These are phyloP conservation scores for Raddia distichophylla DNA, from an alignment of 176 grass and related monocot species.

Conservation along the genomic window DNA sequence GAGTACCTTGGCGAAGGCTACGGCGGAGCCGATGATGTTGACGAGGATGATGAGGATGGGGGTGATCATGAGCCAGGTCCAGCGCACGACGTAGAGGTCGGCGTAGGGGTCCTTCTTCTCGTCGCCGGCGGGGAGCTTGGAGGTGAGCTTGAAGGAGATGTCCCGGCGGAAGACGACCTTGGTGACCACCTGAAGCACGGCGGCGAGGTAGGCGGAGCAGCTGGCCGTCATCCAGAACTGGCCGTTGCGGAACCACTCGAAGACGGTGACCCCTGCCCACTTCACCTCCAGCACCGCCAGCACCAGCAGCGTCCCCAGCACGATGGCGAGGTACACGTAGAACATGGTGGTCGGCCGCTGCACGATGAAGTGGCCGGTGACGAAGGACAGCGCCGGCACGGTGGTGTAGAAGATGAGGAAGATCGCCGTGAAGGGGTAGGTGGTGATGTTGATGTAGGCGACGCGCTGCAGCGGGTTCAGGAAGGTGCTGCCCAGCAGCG, in stretches of 20 bases:
- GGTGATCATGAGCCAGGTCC: constrained; percentile 72
- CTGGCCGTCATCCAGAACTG: constrained; percentile 98
- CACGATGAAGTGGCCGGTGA: constrained; percentile 93
- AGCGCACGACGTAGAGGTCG: constrained; percentile 76
- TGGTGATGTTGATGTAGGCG: constrained; percentile 91
- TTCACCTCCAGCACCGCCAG: constrained; percentile 82
- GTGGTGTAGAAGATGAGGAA: constrained; percentile 96
- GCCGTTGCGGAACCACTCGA: constrained; percentile 94
- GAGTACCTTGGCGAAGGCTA: constrained; percentile 77
- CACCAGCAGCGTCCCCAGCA: constrained; percentile 67
- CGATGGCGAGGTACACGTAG: constrained; percentile 80
- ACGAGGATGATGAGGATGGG: constrained; percentile 79
- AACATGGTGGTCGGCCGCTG: constrained; percentile 77
- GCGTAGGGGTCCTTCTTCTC: constrained; percentile 92
- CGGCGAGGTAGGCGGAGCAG: constrained; percentile 81
- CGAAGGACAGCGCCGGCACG: constrained; percentile 83
- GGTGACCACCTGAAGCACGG: constrained; percentile 77
- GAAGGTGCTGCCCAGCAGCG: constrained; percentile 66
- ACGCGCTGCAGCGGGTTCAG: constrained; percentile 84
- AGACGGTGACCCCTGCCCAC: constrained; percentile 79
- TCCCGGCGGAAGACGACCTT: constrained; percentile 81
- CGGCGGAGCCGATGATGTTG: constrained; percentile 79
- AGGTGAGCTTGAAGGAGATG: constrained; percentile 84
- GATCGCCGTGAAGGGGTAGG: constrained; percentile 92
- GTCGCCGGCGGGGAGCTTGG: constrained; percentile 67